Evolutionary conservation across 2,329 filamentous ascomycete genomes (phyloP).

Genomic region (Aspergillus pseudoviridinutans): DNA sequence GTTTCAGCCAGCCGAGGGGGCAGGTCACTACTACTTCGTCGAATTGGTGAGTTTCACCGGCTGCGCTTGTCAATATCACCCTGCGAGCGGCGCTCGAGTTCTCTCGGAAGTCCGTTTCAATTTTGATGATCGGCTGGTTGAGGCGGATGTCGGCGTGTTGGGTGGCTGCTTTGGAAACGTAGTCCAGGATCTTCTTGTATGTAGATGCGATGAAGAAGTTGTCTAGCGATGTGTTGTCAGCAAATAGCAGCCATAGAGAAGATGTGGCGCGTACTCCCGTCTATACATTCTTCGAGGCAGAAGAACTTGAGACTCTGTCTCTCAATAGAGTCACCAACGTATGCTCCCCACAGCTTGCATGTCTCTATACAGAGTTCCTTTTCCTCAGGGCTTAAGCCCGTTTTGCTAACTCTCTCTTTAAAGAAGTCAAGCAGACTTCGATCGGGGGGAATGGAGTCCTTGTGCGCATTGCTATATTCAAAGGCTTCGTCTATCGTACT

Average conservation of each 20-base stretch:
- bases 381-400: slow-evolving; percentile 36
- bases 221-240: slow-evolving; percentile 32
- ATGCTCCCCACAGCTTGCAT: slow-evolving; percentile 60
- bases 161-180: slow-evolving; percentile 48
- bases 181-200: slow-evolving; percentile 54
- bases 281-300: slow-evolving; percentile 63
- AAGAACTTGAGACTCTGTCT: slow-evolving; percentile 62
- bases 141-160: slow-evolving; percentile 49
- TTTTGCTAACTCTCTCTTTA: slow-evolving; percentile 44
- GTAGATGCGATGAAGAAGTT: slow-evolving; percentile 61
- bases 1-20: slow-evolving; percentile 53
- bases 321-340: slow-evolving; percentile 58
- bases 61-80: slow-evolving; percentile 43
- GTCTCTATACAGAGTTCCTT: slow-evolving; percentile 50
- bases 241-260: background rate
- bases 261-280: slow-evolving; percentile 47
- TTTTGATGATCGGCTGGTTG: slow-evolving; percentile 39
- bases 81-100: slow-evolving; percentile 25
- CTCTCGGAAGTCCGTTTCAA: slow-evolving; percentile 28
- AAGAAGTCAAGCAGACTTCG: slow-evolving; percentile 58
- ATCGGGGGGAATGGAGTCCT: slow-evolving; percentile 47
- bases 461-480: slow-evolving; percentile 53
- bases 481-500: slow-evolving; percentile 57
- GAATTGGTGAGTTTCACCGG: slow-evolving; percentile 37
- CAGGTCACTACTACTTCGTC: slow-evolving; percentile 52